Evolutionary conservation across 371 early-diverging fungal genomes (phyloP), one percentile per base, ranked within the genome.

Genomic region (Mortierella sp.): DNA sequence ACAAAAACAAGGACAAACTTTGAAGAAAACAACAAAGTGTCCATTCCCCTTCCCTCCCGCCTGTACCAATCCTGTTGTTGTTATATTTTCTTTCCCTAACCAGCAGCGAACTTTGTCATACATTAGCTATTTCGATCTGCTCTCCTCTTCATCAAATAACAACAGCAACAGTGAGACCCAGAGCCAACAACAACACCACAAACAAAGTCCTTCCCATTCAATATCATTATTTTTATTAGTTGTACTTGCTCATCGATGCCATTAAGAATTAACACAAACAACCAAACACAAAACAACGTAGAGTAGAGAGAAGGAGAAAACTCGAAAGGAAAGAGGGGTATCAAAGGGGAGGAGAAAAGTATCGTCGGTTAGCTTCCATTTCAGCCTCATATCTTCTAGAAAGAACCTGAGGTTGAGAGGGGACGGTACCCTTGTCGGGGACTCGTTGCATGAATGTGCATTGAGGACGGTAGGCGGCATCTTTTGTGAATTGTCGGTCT

Each of bases 381-480:
- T 65, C 65, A 0, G 65, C 65, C 65, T 65, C 65, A 16, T 71
- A 71, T 48, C 71, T n/a, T 18, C n/a, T 56, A 18, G 41, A 56
- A n/a, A 29, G 54, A 1, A 21, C 11, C 14, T 74, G 74, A 35
- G 58, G 60, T 10, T n/a, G 18, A 3, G 74, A 56, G 6, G 58
- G 44, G 44, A 55, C 44, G 11, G 44, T 6, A 4, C 74, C 74
- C 29, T 44, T 35, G 46, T 74, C 58, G 43, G 60, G 46, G 1
- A 56, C 74, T n/a, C 55, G 38, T 41, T 55, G 74, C 38, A 74
- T 35, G 27, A 74, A 74, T 14, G 58, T 56, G 41, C 44, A 55
- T 58, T 74, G 74, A 29, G 74, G 74, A 12, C 74, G 74, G 44
- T 74, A 74, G 18, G 55, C 74, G 5, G 35, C 72, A 10, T 72